These are phyloP conservation scores for Huntiella decipiens DNA, from an alignment of 2,329 filamentous ascomycete species.

Conservation along the genomic window DNA sequence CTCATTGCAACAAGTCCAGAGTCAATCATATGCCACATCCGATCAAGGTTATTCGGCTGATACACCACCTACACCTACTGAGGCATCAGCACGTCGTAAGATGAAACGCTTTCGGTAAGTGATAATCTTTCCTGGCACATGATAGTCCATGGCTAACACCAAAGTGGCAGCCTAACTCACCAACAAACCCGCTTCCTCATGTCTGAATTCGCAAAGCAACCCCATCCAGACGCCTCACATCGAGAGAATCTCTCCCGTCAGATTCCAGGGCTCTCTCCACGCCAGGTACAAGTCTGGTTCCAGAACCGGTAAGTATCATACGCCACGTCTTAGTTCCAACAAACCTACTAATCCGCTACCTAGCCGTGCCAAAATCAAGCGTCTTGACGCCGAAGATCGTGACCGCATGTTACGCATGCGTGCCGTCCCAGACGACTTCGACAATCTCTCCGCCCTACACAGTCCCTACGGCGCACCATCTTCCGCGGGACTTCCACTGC, in stretches of 20 bases:
- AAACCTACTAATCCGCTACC: not conserved
- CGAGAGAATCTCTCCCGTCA: slow-evolving; percentile 71
- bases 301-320: slow-evolving; percentile 60
- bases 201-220: slow-evolving; percentile 91
- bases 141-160: not conserved
- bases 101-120: slow-evolving; percentile 64
- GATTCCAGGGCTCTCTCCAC: slow-evolving; percentile 76
- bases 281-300: slow-evolving; percentile 96
- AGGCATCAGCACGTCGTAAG: slow-evolving; percentile 36
- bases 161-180: slow-evolving; percentile 54
- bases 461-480: slow-evolving; percentile 45
- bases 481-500: not conserved
- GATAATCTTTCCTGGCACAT: slow-evolving; percentile 6
- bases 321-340: not conserved
- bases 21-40: too few species aligned
- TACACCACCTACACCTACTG: not conserved
- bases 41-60: too few species aligned
- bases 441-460: slow-evolving; percentile 50
- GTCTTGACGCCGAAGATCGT: slow-evolving; percentile 48
- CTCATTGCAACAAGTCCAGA: too few species aligned
- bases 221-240: slow-evolving; percentile 82
- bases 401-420: slow-evolving; percentile 56
- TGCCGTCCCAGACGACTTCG: slow-evolving; percentile 50
- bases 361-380: slow-evolving; percentile 48
- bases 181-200: slow-evolving; percentile 95